Conservation (phyloP, 177 flowering plant genomes). For the Tripterygium wilfordii region DNA sequence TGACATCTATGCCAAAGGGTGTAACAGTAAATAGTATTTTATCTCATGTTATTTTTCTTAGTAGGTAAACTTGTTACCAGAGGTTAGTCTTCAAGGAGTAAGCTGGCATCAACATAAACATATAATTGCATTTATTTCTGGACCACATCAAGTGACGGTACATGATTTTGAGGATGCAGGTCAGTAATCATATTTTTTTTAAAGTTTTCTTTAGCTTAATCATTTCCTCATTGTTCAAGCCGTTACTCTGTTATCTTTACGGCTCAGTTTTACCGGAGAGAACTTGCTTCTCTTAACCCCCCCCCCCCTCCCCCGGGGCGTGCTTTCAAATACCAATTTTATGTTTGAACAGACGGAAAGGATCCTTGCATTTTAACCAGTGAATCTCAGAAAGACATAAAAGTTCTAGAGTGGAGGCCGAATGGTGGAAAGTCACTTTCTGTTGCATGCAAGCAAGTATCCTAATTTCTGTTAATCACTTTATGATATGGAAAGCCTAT, state of each 20-base stretch:
- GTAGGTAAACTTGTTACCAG: constrained; percentile 58
- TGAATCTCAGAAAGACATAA: constrained; percentile 71
- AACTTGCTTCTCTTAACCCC: neutral
- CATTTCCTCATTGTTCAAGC: no score
- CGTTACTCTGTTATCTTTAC: constrained; percentile 1
- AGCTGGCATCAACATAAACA: constrained; percentile 91
- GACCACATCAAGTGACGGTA: constrained; percentile 61
- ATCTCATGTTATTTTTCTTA: constrained; percentile 4
- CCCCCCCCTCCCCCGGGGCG: no score
- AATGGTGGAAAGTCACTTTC: constrained; percentile 94
- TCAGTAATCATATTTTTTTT: constrained; percentile 10
- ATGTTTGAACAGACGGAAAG: constrained; percentile 51
- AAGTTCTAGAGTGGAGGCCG: constrained; percentile 88
- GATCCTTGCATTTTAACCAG: constrained; percentile 61
- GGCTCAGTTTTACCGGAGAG: no score
- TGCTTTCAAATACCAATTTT: neutral
- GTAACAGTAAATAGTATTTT: no score
- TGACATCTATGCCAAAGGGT: no score
- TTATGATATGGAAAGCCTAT: neutral
- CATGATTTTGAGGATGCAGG: constrained; percentile 90
- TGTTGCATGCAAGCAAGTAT: constrained; percentile 89
- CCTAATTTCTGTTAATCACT: neutral
- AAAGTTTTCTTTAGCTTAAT: no score
- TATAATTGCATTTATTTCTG: constrained; percentile 85
- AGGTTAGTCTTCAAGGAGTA: constrained; percentile 71